Base-by-base conservation (phyloP, 306 rosid genomes). In the Lablab purpureus region DNA sequence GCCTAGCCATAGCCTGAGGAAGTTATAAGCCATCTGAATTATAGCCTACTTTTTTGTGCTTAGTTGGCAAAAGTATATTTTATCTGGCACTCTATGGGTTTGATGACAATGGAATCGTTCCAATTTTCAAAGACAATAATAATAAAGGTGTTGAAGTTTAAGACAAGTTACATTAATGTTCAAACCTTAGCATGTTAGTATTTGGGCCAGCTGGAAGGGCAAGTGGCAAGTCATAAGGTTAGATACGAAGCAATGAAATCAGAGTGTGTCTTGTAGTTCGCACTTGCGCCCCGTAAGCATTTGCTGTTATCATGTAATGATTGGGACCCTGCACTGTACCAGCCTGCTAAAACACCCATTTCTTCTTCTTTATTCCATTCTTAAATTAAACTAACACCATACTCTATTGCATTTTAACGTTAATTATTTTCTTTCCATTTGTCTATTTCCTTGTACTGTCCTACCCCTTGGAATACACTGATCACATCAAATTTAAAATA, bases 1-100 rank as follows among this genome's bases (percentile, higher is more conserved):
- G 27, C 50, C 1, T 36, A 87, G 87, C 84, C 82, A 45, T 72
- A 70, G 75, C 27, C 70, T 12, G 60, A 36, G 68, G 17, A 36
- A 12, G 30, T 32, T 71, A 18, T 40, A 55, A n/a, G 56, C 27
- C 17, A 21, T 63, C 47, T 45, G 32, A 65, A 76, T 21, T 67
- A 21, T 67, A 13, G 3, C 32, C 0, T 0, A 2, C 10, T 64
- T 19, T 34, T 21, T 21, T 67, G 52, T 67, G 72, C 72, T 41
- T 67, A 40, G 72, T 40, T 67, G 72, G 72, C 72, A 10, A 41
- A 67, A 10, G 52, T 67, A 41, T 67, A 67, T 30, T 32, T 17
- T 63, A 18, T 30, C 46, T n/a, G 28, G 9, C 23, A 30, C 25
- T 13, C 13, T 18, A 51, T 5, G 8, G 1, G 12, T 14, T 13